Evolutionary conservation across 441 rosid species (phyloP).

Genomic region (Biscutella laevigata): DNA sequence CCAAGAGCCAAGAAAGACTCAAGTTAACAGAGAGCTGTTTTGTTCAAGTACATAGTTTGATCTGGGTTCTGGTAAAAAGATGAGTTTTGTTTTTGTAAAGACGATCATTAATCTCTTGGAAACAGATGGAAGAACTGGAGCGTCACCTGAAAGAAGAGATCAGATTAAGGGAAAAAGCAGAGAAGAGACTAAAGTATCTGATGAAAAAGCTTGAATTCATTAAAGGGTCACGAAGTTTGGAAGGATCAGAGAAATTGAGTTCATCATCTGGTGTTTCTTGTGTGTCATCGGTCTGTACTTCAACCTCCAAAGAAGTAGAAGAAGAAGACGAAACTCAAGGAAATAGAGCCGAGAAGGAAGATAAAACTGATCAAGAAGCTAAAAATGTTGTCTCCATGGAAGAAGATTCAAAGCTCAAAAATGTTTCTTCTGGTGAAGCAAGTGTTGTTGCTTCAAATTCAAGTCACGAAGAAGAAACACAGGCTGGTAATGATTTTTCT

Average conservation of each 20-base stretch:
- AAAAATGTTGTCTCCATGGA: conserved; percentile 12
- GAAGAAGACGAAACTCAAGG: too few species aligned
- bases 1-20: conserved; percentile 2
- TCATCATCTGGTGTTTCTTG: conserved; percentile 38
- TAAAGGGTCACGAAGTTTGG: conserved; percentile 28
- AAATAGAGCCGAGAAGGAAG: conserved; percentile 14
- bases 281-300: too few species aligned
- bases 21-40: background rate
- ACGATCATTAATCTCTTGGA: background rate
- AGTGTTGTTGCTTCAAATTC: conserved; percentile 14
- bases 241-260: conserved; percentile 31
- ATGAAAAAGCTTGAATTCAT: conserved; percentile 53
- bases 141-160: conserved; percentile 52
- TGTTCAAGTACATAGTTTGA: too few species aligned
- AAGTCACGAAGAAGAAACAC: conserved; percentile 21
- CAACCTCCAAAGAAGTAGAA: too few species aligned
- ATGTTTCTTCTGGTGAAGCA: too few species aligned
- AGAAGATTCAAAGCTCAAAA: conserved; percentile 24
- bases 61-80: background rate
- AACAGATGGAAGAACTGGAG: conserved; percentile 60
- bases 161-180: conserved; percentile 50
- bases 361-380: conserved; percentile 13
- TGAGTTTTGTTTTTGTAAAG: background rate
- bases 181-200: conserved; percentile 46
- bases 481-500: conserved; percentile 3